A percentile compares a stretch with the other conserved stretches of the same genome.
These are phyloP conservation scores for Trichoderma simmonsii DNA, from an alignment of 2,329 filamentous ascomycete genomes.

Conservation along the genomic window DNA sequence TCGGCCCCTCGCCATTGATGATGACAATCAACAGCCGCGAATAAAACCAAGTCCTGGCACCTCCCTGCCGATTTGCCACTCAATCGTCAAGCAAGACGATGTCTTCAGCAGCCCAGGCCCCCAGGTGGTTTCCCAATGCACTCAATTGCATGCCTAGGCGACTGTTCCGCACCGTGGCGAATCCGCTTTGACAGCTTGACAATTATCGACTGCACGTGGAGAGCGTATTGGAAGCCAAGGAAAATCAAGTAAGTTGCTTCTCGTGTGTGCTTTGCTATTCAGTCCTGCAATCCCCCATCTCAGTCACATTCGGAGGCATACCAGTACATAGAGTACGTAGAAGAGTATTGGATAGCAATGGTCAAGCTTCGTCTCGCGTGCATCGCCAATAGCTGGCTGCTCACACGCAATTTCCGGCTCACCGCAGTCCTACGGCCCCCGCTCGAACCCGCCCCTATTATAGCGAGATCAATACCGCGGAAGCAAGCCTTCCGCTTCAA, in stretches of 20 bases:
- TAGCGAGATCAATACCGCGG: conserved; percentile 38
- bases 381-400: neutral
- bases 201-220: neutral
- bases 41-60: conserved; percentile 33
- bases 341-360: neutral
- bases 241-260: neutral
- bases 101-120: neutral
- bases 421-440: neutral
- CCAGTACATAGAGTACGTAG: neutral
- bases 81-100: neutral
- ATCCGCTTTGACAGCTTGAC: neutral
- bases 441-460: conserved; percentile 26
- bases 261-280: neutral
- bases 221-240: neutral
- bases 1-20: neutral
- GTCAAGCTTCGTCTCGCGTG: neutral
- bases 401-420: neutral
- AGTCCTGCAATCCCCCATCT: neutral
- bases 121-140: neutral
- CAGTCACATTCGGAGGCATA: neutral
- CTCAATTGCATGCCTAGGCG: neutral
- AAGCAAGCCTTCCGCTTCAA: conserved; percentile 35
- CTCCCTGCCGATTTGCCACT: conserved; percentile 11
- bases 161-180: neutral
- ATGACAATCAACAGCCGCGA: neutral